phyloP scores from a whole-genome alignment of 2,329 filamentous ascomycete species.

The Epicoccum sorghinum region DNA sequence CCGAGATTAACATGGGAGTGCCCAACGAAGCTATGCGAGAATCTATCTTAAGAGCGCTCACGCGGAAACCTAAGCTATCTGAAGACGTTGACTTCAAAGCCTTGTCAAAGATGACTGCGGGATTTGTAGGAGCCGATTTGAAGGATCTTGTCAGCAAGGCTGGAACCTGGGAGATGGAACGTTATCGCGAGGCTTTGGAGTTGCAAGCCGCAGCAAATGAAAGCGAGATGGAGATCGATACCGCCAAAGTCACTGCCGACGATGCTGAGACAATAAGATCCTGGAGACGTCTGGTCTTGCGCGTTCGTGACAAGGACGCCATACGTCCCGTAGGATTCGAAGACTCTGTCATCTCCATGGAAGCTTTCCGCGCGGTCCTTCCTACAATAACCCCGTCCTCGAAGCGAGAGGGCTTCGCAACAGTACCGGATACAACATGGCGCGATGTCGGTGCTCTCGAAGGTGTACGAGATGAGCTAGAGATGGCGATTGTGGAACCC shows the following conservation, averaged over 20 bases:
- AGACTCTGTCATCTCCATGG: constrained; percentile 64
- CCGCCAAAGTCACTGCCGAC: constrained; percentile 16
- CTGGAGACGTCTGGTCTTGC: constrained; percentile 57
- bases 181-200: constrained; percentile 61
- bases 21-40: constrained; percentile 79
- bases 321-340: constrained; percentile 61
- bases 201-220: constrained; percentile 43
- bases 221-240: constrained; percentile 61
- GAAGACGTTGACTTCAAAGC: constrained; percentile 74
- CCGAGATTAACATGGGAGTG: constrained; percentile 85
- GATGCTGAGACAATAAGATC: constrained; percentile 33
- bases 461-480: constrained; percentile 79
- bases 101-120: constrained; percentile 84
- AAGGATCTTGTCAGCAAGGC: constrained; percentile 72
- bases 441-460: constrained; percentile 85
- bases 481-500: constrained; percentile 85
- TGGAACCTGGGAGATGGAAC: constrained; percentile 67
- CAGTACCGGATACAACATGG: constrained; percentile 93
- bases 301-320: constrained; percentile 56
- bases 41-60: constrained; percentile 77
- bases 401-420: constrained; percentile 92
- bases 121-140: constrained; percentile 91
- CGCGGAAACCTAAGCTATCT: constrained; percentile 67
- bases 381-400: constrained; percentile 78
- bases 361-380: constrained; percentile 76